Evolutionary conservation across 305 asterid genomes (phyloP).

Genomic region (Ruellia speciosa): DNA sequence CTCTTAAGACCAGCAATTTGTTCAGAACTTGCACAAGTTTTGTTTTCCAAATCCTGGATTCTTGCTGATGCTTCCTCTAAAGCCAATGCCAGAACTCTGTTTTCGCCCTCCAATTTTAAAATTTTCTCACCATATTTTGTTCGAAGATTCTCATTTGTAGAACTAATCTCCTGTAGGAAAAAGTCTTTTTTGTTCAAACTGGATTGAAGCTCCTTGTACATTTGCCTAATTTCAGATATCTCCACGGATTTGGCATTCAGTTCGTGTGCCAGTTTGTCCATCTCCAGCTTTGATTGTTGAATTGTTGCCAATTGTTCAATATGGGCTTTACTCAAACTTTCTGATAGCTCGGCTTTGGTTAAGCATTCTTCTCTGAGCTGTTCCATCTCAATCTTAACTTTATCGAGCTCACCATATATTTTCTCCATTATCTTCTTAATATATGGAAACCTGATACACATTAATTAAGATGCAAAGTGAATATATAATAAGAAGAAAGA

Average conservation of each 20-base stretch:
- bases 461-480: slow-evolving; percentile 1
- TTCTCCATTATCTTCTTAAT: slow-evolving; percentile 26
- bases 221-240: slow-evolving; percentile 32
- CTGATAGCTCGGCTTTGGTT: slow-evolving; percentile 28
- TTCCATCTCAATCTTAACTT: slow-evolving; percentile 29
- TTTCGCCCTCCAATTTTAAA: slow-evolving; percentile 30
- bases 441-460: slow-evolving; percentile 17
- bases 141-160: slow-evolving; percentile 33
- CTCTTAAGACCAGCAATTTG: slow-evolving; percentile 42
- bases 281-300: slow-evolving; percentile 31
- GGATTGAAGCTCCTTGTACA: slow-evolving; percentile 38
- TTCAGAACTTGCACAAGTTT: slow-evolving; percentile 31
- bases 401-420: slow-evolving; percentile 28
- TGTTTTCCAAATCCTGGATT: slow-evolving; percentile 36
- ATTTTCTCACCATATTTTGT: slow-evolving; percentile 28
- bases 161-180: slow-evolving; percentile 32
- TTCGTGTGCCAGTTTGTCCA: slow-evolving; percentile 32
- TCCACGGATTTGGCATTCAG: slow-evolving; percentile 36
- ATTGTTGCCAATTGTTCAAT: slow-evolving; percentile 26
- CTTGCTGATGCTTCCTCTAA: slow-evolving; percentile 37
- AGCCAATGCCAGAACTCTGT: slow-evolving; percentile 27
- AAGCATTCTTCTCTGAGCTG: slow-evolving; percentile 33
- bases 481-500: too few relatives aligned
- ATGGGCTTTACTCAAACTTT: slow-evolving; percentile 29
- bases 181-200: slow-evolving; percentile 37